A percentile compares a stretch with the other conserved stretches of the same genome.
phyloP scores from a whole-genome alignment of 2,329 filamentous ascomycete species.

The Dendrostoma leiphaemia region DNA sequence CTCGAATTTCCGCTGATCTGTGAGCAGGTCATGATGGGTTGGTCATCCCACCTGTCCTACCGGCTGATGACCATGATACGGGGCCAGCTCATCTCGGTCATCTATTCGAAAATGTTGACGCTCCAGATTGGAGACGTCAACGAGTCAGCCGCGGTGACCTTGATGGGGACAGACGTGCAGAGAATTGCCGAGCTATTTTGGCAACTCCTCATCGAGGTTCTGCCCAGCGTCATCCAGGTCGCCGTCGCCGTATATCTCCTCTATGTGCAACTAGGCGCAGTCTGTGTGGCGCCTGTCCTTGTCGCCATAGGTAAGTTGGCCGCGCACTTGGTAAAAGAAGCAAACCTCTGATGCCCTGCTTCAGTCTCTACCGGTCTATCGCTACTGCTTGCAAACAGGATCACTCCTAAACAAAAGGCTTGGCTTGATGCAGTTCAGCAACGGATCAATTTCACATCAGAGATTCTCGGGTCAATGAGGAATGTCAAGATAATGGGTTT shows the following conservation, averaged over 20 bases:
- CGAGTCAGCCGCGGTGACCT: constrained; percentile 23
- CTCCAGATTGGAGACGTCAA: constrained; percentile 19
- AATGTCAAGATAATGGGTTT: constrained; percentile 49
- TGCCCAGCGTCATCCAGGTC: constrained; percentile 26
- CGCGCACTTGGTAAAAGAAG: no score
- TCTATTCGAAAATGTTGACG: constrained; percentile 26
- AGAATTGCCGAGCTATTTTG: constrained; percentile 23
- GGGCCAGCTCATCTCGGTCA: constrained; percentile 25
- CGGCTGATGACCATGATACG: constrained; percentile 26
- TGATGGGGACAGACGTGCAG: constrained; percentile 28
- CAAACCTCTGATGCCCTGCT: no score
- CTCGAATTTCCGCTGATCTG: no score
- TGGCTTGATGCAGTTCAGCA: constrained; percentile 51
- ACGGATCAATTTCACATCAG: constrained; percentile 45
- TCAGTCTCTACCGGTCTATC: constrained; percentile 6
- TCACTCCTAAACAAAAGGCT: constrained; percentile 35
- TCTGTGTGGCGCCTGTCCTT: constrained; percentile 41
- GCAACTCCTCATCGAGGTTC: constrained; percentile 23
- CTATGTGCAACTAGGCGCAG: constrained; percentile 36
- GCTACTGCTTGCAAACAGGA: constrained; percentile 25
- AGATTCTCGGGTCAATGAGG: constrained; percentile 48
- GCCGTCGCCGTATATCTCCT: constrained; percentile 27
- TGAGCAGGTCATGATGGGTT: constrained; percentile 5
- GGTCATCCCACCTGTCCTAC: constrained; percentile 18
- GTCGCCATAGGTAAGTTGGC: constrained; percentile 36